Evolutionary conservation across 208 protist species (phyloP).

Genomic region (Wallacemonas sp.): DNA sequence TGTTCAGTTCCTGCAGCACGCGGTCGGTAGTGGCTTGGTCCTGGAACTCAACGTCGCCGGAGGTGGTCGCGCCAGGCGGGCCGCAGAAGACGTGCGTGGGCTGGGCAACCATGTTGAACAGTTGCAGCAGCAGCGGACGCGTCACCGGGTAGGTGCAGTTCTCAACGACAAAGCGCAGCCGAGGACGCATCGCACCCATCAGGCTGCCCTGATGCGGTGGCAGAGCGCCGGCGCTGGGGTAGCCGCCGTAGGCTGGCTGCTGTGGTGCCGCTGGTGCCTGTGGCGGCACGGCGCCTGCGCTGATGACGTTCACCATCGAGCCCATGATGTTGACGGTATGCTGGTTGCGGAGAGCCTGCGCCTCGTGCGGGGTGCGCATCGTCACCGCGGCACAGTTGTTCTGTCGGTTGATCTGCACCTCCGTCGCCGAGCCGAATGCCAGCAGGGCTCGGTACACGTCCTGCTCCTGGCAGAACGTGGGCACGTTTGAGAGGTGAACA

Average conservation of each 20-base stretch:
- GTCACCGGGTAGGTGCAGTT: conserved; percentile 86
- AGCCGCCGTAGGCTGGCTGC: not conserved
- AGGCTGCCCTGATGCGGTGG: not conserved
- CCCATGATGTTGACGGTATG: conserved; percentile 74
- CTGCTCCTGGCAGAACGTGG: conserved; percentile 63
- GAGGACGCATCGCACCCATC: conserved; percentile 8
- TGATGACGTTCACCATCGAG: conserved; percentile 59
- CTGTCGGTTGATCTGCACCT: conserved; percentile 48
- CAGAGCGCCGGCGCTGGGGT: not conserved
- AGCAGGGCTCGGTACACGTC: conserved; percentile 80
- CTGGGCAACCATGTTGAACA: conserved; percentile 79
- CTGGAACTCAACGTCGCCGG: conserved; percentile 72
- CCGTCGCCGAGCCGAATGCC: conserved; percentile 69
- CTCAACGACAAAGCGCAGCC: conserved; percentile 78
- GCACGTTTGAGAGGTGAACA: conserved; percentile 71
- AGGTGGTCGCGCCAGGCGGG: conserved; percentile 60
- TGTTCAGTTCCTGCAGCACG: conserved; percentile 69
- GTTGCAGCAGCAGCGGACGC: conserved; percentile 66
- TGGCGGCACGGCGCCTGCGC: conserved; percentile 10
- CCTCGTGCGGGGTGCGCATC: conserved; percentile 76
- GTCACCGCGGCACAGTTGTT: conserved; percentile 68
- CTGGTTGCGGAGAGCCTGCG: conserved; percentile 62
- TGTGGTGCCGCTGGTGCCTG: not conserved
- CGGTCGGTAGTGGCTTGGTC: conserved; percentile 55
- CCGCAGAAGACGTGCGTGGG: conserved; percentile 67